Evolutionary conservation across 106 monocot genomes (phyloP).

Genomic region (Apostasia ramifera): DNA sequence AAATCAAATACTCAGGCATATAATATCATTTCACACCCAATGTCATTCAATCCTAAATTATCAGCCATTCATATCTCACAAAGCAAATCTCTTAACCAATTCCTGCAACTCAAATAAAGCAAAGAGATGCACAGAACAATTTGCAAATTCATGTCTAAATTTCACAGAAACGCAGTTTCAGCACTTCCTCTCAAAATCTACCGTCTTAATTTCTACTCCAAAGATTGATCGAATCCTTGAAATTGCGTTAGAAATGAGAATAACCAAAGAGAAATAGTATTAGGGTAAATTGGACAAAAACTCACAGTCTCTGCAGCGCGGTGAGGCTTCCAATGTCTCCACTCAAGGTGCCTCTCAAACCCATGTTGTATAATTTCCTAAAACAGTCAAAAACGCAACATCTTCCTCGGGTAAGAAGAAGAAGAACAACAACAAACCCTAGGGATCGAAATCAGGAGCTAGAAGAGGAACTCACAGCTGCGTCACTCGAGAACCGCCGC

Average conservation of each 20-base stretch:
- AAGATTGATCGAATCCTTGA: too few relatives aligned
- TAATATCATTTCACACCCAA: not conserved
- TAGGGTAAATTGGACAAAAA: not conserved
- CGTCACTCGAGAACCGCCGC: constrained; percentile 27
- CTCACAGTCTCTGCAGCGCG: constrained; percentile 31
- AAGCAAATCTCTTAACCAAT: not conserved
- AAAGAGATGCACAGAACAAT: not conserved
- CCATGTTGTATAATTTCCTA: constrained; percentile 39
- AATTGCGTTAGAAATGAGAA: too few relatives aligned
- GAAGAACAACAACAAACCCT: not conserved
- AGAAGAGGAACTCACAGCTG: constrained; percentile 19
- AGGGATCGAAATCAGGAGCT: too few relatives aligned
- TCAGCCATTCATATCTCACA: not conserved
- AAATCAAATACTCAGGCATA: not conserved
- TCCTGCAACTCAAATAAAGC: not conserved
- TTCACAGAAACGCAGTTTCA: not conserved
- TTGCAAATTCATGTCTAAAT: not conserved
- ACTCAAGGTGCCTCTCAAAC: constrained; percentile 27
- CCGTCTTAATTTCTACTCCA: too few relatives aligned
- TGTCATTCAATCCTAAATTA: not conserved
- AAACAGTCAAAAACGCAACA: not conserved
- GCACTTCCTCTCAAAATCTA: not conserved
- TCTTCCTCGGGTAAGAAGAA: not conserved
- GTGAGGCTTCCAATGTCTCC: constrained; percentile 25
- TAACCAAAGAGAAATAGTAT: not conserved